Evolutionary conservation across 106 monocot genomes (phyloP).

Genomic region (Dendrobium chrysotoxum): DNA sequence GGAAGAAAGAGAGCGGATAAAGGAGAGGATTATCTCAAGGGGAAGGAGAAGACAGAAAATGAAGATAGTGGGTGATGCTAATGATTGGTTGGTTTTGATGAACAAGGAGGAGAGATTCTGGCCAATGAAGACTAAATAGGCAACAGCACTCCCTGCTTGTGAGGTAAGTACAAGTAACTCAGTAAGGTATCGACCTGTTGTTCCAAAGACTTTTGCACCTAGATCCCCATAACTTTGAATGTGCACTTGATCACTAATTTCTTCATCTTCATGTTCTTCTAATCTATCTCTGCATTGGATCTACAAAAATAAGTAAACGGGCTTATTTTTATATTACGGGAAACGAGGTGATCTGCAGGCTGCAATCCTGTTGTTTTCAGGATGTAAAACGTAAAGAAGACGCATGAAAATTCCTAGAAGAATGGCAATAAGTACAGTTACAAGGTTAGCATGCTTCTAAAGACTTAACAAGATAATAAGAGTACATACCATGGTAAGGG

Average conservation of each 20-base stretch:
- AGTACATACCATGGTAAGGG: background rate
- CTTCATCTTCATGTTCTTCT: constrained; percentile 32
- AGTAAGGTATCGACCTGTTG: constrained; percentile 55
- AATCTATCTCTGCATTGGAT: constrained; percentile 70
- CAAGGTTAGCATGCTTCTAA: background rate
- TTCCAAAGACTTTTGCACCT: constrained; percentile 66
- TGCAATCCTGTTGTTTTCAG: background rate
- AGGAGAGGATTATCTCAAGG: constrained; percentile 59
- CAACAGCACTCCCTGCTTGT: constrained; percentile 78
- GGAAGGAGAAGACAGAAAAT: constrained; percentile 75
- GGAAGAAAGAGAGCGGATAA: constrained; percentile 69
- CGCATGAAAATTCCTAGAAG: background rate
- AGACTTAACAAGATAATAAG: background rate
- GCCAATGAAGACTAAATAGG: constrained; percentile 89
- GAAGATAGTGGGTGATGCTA: constrained; percentile 38
- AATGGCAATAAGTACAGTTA: background rate
- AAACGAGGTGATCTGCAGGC: background rate
- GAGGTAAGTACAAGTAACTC: constrained; percentile 70
- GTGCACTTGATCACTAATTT: constrained; percentile 7
- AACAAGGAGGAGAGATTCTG: constrained; percentile 70
- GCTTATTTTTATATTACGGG: background rate
- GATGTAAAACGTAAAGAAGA: background rate
- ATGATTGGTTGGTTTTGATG: constrained; percentile 6
- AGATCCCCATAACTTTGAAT: constrained; percentile 74
- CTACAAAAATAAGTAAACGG: constrained; percentile 21